Percentiles rank a stretch among this genome's conserved stretches.
These are phyloP conservation scores for Lavandula angustifolia DNA, from an alignment of 257 asterid species.

Conservation along the genomic window DNA sequence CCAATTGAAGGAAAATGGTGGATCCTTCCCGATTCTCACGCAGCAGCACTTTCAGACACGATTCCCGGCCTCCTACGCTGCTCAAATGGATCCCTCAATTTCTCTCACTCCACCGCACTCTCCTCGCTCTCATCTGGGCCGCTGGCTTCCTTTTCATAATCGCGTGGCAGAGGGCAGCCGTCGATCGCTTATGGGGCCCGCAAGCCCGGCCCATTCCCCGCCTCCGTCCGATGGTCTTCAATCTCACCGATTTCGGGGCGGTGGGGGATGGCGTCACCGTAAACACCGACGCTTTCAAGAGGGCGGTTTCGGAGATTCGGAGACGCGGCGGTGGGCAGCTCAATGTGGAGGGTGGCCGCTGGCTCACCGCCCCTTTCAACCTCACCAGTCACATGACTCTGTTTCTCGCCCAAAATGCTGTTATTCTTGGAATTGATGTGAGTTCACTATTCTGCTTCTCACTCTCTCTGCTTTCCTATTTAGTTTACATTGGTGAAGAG, in stretches of 20 bases:
- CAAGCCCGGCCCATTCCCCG: slow-evolving; percentile 61
- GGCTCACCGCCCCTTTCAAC: slow-evolving; percentile 95
- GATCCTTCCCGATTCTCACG: slow-evolving; percentile 52
- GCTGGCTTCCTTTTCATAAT: slow-evolving; percentile 64
- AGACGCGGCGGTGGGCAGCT: slow-evolving; percentile 91
- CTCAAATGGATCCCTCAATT: slow-evolving; percentile 39
- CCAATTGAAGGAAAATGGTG: slow-evolving; percentile 44
- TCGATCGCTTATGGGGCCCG: slow-evolving; percentile 49
- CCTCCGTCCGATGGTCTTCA: slow-evolving; percentile 65
- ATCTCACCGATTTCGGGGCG: slow-evolving; percentile 79
- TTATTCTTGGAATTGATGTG: slow-evolving; percentile 80
- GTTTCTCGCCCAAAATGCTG: slow-evolving; percentile 71
- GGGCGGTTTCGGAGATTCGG: slow-evolving; percentile 64
- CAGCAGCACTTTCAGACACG: slow-evolving; percentile 37
- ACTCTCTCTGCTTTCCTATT: not conserved
- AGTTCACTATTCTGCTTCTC: slow-evolving; percentile 26
- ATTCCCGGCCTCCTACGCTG: slow-evolving; percentile 34
- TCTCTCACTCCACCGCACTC: slow-evolving; percentile 43
- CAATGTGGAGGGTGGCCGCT: slow-evolving; percentile 67
- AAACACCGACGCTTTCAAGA: slow-evolving; percentile 71
- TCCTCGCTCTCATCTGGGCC: slow-evolving; percentile 66
- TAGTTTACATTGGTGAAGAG: slow-evolving; percentile 18
- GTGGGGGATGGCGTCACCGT: slow-evolving; percentile 80
- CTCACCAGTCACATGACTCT: slow-evolving; percentile 87
- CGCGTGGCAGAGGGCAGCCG: slow-evolving; percentile 62